Percentiles rank a stretch among this genome's conserved stretches.
Evolutionary conservation across 257 asterid species (phyloP).

Genomic region (Solanum chiquidenum): DNA sequence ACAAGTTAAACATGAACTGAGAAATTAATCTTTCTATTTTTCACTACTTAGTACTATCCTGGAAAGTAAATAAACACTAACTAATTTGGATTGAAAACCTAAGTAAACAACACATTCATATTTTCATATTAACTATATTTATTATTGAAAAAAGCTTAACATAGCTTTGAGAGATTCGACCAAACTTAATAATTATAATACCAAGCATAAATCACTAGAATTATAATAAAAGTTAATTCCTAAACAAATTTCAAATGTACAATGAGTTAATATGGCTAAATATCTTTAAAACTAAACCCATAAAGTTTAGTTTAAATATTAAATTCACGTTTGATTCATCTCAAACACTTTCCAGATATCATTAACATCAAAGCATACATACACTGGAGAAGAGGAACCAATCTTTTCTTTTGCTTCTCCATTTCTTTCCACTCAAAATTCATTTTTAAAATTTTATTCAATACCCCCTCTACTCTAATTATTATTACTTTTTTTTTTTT

Average conservation of each 20-base stretch:
- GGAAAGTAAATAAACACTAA: neutral
- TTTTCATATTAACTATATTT: neutral
- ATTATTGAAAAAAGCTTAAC: neutral
- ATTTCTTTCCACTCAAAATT: neutral
- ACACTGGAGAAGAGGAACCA: neutral
- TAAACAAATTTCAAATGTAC: too few species aligned
- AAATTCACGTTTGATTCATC: neutral
- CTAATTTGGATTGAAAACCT: neutral
- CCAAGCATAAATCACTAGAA: neutral
- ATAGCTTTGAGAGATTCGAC: neutral
- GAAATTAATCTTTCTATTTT: neutral
- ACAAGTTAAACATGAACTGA: too few species aligned
- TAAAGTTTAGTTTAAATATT: too few species aligned
- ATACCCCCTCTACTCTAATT: neutral
- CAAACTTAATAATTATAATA: neutral
- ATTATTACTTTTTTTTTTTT: too few species aligned
- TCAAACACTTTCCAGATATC: neutral
- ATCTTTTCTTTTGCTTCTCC: neutral
- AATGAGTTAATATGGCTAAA: neutral
- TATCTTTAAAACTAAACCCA: neutral
- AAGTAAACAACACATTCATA: neutral
- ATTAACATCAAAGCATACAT: neutral
- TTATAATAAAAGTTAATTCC: neutral
- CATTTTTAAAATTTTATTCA: neutral
- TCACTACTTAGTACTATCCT: neutral